These are phyloP conservation scores for Russula dissimulans DNA, from an alignment of 768 basidiomycete genomes.

Conservation along the genomic window DNA sequence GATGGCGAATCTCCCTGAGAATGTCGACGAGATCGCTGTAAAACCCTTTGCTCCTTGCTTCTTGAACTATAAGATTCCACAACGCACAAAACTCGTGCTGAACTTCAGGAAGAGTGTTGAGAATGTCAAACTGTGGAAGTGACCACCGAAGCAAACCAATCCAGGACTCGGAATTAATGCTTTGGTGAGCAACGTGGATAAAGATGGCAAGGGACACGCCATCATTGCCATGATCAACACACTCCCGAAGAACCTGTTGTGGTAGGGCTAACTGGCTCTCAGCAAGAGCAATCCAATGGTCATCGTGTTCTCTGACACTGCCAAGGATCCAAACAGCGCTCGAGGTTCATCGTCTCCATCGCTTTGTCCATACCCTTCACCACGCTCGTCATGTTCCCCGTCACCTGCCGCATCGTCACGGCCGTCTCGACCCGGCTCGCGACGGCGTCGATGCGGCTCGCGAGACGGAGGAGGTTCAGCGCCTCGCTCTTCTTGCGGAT, in stretches of 20 bases:
- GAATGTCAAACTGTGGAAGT: not conserved
- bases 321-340: conserved; percentile 33
- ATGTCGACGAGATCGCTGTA: no score
- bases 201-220: not conserved
- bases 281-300: not conserved
- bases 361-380: conserved; percentile 98
- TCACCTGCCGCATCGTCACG: conserved; percentile 94
- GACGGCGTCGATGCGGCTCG: conserved; percentile 92
- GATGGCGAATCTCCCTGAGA: not conserved
- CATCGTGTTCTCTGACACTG: not conserved
- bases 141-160: not conserved
- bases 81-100: not conserved
- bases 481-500: conserved; percentile 97
- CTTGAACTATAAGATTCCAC: not conserved
- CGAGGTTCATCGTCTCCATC: conserved; percentile 99
- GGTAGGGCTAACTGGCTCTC: not conserved
- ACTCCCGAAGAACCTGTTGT: not conserved
- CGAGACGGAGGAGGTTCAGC: conserved; percentile 81
- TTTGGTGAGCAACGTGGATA: not conserved
- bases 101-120: not conserved
- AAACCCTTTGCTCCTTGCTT: not conserved
- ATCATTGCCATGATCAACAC: not conserved
- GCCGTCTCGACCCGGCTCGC: conserved; percentile 96
- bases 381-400: conserved; percentile 93
- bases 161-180: not conserved